Conservation (phyloP, 225 moss, liverwort and hornwort genomes). For the Anthoceros angustus region DNA sequence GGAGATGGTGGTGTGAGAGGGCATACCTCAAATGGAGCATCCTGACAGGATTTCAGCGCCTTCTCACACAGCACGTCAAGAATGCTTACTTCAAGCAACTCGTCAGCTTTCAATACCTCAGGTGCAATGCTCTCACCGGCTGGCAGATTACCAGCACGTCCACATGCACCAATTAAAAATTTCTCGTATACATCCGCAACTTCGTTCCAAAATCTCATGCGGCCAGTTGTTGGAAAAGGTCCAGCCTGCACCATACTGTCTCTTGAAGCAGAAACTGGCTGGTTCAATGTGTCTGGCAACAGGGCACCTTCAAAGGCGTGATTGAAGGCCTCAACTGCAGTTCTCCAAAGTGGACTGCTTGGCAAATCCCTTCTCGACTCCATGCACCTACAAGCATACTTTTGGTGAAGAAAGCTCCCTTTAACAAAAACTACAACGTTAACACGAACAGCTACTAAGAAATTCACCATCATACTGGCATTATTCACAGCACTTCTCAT, state of each 20-base stretch:
- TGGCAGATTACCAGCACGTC: constrained; percentile 52
- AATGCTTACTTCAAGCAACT: constrained; percentile 61
- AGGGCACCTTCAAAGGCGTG: constrained; percentile 55
- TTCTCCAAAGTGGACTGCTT: constrained; percentile 59
- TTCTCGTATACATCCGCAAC: constrained; percentile 82
- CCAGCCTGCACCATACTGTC: constrained; percentile 26
- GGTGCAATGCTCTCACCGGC: constrained; percentile 37
- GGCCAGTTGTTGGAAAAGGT: constrained; percentile 34
- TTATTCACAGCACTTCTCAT: neutral
- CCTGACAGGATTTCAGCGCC: constrained; percentile 70
- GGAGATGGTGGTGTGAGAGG: neutral
- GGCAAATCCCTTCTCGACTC: constrained; percentile 81
- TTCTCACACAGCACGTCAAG: constrained; percentile 66
- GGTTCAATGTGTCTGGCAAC: constrained; percentile 24
- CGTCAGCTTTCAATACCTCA: constrained; percentile 55
- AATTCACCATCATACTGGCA: neutral
- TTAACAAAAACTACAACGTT: neutral
- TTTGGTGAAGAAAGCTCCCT: constrained; percentile 10
- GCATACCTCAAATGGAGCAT: constrained; percentile 60
- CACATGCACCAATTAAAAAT: constrained; percentile 90
- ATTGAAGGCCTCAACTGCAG: constrained; percentile 54
- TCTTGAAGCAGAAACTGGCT: constrained; percentile 13
- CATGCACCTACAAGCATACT: constrained; percentile 44
- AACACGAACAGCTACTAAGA: too few relatives aligned
- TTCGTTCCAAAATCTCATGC: constrained; percentile 87